phyloP scores from a whole-genome alignment of 2,329 filamentous ascomycete species.

The Venturia pyrina region DNA sequence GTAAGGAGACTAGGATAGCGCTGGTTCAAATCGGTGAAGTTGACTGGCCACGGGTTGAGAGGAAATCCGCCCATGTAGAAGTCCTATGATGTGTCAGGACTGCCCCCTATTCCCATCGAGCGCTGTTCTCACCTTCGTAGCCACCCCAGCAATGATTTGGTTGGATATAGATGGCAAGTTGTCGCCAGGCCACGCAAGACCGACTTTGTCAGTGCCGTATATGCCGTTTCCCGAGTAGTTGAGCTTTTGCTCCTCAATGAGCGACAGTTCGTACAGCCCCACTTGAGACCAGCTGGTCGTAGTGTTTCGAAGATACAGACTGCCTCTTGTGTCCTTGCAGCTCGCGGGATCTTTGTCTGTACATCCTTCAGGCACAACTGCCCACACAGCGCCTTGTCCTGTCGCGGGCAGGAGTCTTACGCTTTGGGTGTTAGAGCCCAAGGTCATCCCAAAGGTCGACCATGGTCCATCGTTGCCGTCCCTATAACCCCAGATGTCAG shows the following conservation, averaged over 20 bases:
- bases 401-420: conserved; percentile 12
- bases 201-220: conserved; percentile 13
- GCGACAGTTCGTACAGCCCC: conserved; percentile 15
- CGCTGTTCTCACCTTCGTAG: conserved; percentile 1
- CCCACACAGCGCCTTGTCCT: conserved; percentile 5
- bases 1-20: conserved; percentile 13
- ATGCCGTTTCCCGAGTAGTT: conserved; percentile 14
- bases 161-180: conserved; percentile 8
- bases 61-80: conserved; percentile 13
- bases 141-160: conserved; percentile 12
- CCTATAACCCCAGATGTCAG: background rate
- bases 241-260: conserved; percentile 16
- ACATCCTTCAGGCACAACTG: conserved; percentile 14
- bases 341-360: conserved; percentile 13
- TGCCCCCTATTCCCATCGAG: background rate
- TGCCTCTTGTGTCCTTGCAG: conserved; percentile 16
- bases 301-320: conserved; percentile 14
- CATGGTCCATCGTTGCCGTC: conserved; percentile 14
- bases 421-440: conserved; percentile 12
- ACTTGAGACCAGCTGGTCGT: conserved; percentile 16
- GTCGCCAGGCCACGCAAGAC: conserved; percentile 10
- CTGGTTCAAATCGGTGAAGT: conserved; percentile 10
- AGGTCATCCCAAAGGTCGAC: conserved; percentile 12
- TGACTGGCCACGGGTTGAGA: conserved; percentile 12
- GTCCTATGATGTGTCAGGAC: background rate